Percentiles rank a stretch among this genome's conserved stretches.
These are phyloP conservation scores for Lycium barbarum DNA, from an alignment of 257 asterid species.

Conservation along the genomic window DNA sequence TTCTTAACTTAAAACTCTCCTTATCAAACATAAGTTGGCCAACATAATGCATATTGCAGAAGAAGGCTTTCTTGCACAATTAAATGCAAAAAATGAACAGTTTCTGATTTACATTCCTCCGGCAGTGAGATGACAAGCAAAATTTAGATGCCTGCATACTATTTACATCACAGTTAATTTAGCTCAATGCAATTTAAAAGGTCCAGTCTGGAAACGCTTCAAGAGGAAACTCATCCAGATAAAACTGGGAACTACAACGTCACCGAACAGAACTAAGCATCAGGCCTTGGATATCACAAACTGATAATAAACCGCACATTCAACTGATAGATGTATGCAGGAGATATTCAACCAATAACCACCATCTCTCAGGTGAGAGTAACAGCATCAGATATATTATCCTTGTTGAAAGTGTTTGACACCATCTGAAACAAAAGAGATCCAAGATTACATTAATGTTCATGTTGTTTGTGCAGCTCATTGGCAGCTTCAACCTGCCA, in stretches of 20 bases:
- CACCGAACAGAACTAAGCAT: background rate
- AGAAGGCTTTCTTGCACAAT: background rate
- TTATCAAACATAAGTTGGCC: background rate
- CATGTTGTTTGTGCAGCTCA: slow-evolving; percentile 41
- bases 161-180: background rate
- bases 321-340: slow-evolving; percentile 4
- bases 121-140: background rate
- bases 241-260: background rate
- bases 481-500: slow-evolving; percentile 61
- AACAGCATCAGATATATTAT: slow-evolving; percentile 3
- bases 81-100: background rate
- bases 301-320: background rate
- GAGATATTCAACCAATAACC: slow-evolving; percentile 23
- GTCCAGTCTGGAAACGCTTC: background rate
- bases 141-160: background rate
- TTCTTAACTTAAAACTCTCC: background rate
- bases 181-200: background rate
- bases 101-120: background rate
- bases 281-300: slow-evolving; percentile 2
- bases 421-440: slow-evolving; percentile 26
- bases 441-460: slow-evolving; percentile 33
- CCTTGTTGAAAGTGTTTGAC: slow-evolving; percentile 13
- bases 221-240: slow-evolving; percentile 16
- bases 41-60: background rate
- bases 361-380: slow-evolving; percentile 7